Base-by-base conservation (phyloP, 768 basidiomycete genomes). In the Paxillus involutus region DNA sequence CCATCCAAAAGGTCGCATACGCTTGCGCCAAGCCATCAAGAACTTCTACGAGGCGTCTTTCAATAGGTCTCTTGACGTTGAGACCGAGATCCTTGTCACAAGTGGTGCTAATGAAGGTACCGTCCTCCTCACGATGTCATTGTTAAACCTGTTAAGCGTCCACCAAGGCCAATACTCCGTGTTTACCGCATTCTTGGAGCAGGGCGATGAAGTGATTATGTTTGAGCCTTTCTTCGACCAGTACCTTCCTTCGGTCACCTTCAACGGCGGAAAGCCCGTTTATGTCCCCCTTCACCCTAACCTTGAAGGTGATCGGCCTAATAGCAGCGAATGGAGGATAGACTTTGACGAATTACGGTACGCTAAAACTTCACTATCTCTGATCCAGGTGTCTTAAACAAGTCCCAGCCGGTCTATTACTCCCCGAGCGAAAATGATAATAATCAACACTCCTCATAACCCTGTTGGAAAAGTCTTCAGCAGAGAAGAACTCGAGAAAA, bases 191-290 rank as follows among this genome's bases (percentile, higher is more conserved):
- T 98, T 96, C 75, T 72, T 97, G 37, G 88, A 98, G 57, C 79
- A 82, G 36, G 96, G 89, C 4, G 97, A 98, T 64, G 97, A 99
- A 71, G 96, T 98, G 58, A 96, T 99, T 71, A 87, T 98, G 83
- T 95, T 98, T 65, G 97, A 98, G 72, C 96, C 95, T 2, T 97
- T 93, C 79, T 98, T 97, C 66, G 95, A 98, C 66, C 95, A 98
- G 69, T 96, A 94, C 70, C 80, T 94, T 48, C 89, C 94, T 21
- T 92, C 91, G 6, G 88, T 96, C 49, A 89, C 88, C 29, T 97
- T 98, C 82, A 94, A 96, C 63, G 91, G 91, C 30, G 96, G 94
- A 43, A 85, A 83, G 57, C 94, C 95, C 12, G 87, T 98, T 44
- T 98, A 91, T 66, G 94, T 99, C 10, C 96, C 97, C 5, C 77